A percentile compares a stretch with the other conserved stretches of the same genome.
phyloP scores from a whole-genome alignment of 306 rosid species.

The Pyrus betulifolia region DNA sequence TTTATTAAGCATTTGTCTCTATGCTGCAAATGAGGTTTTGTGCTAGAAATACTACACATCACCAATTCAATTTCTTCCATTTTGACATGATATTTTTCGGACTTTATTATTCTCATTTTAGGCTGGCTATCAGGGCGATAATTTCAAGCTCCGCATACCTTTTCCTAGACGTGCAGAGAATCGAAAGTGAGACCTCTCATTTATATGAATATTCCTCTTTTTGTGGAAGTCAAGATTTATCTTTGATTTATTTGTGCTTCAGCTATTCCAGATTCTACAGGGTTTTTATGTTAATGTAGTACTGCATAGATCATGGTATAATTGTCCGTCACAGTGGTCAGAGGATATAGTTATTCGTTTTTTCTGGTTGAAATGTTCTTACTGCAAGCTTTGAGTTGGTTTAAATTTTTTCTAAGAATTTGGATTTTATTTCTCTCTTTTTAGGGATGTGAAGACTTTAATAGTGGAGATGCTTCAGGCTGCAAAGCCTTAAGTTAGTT shows the following conservation, averaged over 20 bases:
- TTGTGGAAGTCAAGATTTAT: background rate
- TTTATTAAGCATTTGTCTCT: background rate
- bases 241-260: slow-evolving; percentile 3
- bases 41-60: background rate
- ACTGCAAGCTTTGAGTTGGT: background rate
- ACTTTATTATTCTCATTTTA: slow-evolving; percentile 11
- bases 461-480: slow-evolving; percentile 95
- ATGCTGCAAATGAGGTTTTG: background rate
- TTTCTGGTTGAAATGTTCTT: background rate
- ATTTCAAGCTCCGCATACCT: slow-evolving; percentile 86
- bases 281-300: background rate
- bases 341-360: background rate
- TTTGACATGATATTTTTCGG: slow-evolving; percentile 2
- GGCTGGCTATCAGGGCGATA: slow-evolving; percentile 66
- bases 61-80: background rate
- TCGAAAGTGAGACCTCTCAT: slow-evolving; percentile 66
- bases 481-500: slow-evolving; percentile 45
- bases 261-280: background rate
- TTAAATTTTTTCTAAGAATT: background rate
- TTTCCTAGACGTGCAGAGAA: slow-evolving; percentile 81
- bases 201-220: background rate
- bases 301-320: background rate
- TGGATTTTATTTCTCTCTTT: slow-evolving; percentile 4
- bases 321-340: background rate
- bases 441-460: slow-evolving; percentile 85